Conservation (phyloP, 2,329 filamentous ascomycete species). For the Knufia petricola region DNA sequence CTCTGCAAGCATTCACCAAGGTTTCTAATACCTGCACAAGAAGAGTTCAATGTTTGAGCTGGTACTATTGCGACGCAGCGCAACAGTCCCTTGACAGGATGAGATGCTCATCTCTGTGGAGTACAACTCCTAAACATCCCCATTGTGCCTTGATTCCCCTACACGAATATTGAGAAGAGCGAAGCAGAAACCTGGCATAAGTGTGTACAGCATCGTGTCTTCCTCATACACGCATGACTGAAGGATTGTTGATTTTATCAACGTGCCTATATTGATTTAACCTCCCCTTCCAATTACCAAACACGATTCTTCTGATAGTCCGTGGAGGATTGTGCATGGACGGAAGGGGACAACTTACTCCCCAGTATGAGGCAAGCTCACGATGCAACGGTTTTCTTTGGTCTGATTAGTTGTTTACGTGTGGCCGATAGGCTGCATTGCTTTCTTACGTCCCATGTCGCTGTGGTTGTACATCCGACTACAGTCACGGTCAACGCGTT, state of each 20-base stretch:
- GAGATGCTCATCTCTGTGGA: background rate
- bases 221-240: slow-evolving; percentile 52
- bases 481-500: too few species aligned
- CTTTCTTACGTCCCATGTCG: too few species aligned
- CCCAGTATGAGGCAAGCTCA: too few species aligned
- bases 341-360: slow-evolving; percentile 34
- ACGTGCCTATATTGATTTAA: slow-evolving; percentile 51
- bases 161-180: background rate
- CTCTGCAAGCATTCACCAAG: background rate
- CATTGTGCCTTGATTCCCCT: too few species aligned
- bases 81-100: too few species aligned
- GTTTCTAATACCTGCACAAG: background rate
- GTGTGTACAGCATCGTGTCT: slow-evolving; percentile 60
- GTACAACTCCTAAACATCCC: background rate
- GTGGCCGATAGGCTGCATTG: too few species aligned
- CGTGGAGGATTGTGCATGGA: slow-evolving; percentile 40
- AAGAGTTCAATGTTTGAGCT: background rate
- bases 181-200: slow-evolving; percentile 44
- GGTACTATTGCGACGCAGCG: too few species aligned
- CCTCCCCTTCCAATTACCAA: slow-evolving; percentile 40
- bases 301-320: slow-evolving; percentile 32
- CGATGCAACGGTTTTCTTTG: slow-evolving; percentile 2
- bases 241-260: slow-evolving; percentile 46
- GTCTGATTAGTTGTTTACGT: too few species aligned
- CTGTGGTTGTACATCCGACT: too few species aligned